Base-by-base conservation (phyloP, 2,329 filamentous ascomycete species). In the Paraphoma chrysanthemicola region DNA sequence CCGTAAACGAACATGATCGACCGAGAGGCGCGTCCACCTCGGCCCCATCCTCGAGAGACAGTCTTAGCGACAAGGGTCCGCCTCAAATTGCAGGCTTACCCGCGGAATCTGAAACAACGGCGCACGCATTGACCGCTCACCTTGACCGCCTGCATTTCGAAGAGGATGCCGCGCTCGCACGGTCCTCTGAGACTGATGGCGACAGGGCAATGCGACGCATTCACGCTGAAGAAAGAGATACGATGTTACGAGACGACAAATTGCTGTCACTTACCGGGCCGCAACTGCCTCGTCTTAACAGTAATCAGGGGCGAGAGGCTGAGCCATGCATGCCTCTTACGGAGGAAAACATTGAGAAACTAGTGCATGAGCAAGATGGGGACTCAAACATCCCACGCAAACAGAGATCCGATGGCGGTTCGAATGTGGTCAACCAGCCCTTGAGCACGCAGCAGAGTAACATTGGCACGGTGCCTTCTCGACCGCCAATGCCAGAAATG, bases 201-300 rank as follows among this genome's bases (percentile, higher is more conserved):
- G 82, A 84, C 44, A 74, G 79, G 29, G 79, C 73, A 4, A 70
- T 80, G 53, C 71, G 80, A 46, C 76, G 82, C n/a, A 79, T 81
- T 46, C 73, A 80, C 14, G 80, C 82, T 7, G 83, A 86, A 68
- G 85, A 86, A 62, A 83, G 83, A 68, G 84, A 85, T 3, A 81
- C 80, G 28, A 73, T 77, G 47, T 70, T 86, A 4, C 77, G 84
- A 14, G 83, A 87, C 63, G 81, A 85, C 56, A 85, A 85, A 63
- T 69, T 87, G 16, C 75, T 86, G 14, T 79, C 78, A n/a, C 75
- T 79, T 17, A 80, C 77, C 33, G 78, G 79, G 17, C 75, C 77
- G 14, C 62, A 70, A 44, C 54, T 67, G 33, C 59, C 70, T 48
- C 65, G 59, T 39, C 66, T 67, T 46, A 54, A 61, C 36, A 65